Evolutionary conservation across 139 green algal genomes (phyloP), one percentile per base, ranked within the genome.

Genomic region (Microglena sp.): DNA sequence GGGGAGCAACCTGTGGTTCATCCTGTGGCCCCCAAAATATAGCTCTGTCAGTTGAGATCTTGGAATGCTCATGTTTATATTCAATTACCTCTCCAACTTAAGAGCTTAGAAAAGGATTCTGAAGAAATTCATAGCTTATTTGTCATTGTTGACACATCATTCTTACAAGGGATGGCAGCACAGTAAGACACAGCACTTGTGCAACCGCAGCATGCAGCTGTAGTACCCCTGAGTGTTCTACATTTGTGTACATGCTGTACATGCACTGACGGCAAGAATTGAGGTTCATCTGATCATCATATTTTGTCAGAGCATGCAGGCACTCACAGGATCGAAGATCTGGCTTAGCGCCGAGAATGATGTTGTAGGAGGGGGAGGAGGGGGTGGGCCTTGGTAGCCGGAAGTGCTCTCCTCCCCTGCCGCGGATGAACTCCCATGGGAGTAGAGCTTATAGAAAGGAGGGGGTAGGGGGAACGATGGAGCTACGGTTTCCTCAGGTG

Each of bases 391-490:
- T 50, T 11, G 15, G 40, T 18, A 18, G 40, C 40, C 11, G 40
- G 15, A 5, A 24, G 21, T 29, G 59, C 59, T n/a, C 11, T 5
- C 18, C 27, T 60, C 6, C 29, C 44, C 40, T 33, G 64, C 11
- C 33, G 6, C 4, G 6, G 33, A 33, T 50, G n/a, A n/a, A n/a
- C n/a, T n/a, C n/a, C n/a, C 33, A 45, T 24, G 21, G 1, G 5
- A 55, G 50, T 71, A 71, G 2, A 66, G 65, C 35, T 64, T 71
- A 28, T 55, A 71, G 22, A 64, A 71, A 30, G 31, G 30, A 3
- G 65, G 65, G 2, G 65, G 65, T 4, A 64, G 55, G n/a, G 65
- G 65, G 40, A 71, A 71, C 27, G 65, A 65, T 3, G 56, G 40
- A 2, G 46, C 24, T 26, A 59, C 58, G 21, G 55, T 7, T 29